Conservation (phyloP, 805 yeast genomes). For the Cephaloascus albidus region DNA sequence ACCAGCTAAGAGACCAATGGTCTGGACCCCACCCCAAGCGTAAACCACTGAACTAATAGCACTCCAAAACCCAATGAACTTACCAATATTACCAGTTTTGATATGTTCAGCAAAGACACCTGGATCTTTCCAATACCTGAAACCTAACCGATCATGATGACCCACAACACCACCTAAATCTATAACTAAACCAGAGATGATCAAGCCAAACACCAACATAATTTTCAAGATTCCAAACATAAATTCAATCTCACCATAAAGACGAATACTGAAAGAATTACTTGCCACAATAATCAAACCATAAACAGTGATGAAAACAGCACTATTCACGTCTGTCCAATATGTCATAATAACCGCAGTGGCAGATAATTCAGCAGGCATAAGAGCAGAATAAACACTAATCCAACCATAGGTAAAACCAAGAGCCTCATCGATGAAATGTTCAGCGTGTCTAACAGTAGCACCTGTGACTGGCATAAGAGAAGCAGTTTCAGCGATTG, state of each 20-base stretch:
- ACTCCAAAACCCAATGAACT: constrained; percentile 18
- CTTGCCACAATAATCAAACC: constrained; percentile 21
- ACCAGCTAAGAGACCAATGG: constrained; percentile 15
- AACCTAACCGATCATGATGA: constrained; percentile 13
- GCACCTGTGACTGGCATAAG: constrained; percentile 28
- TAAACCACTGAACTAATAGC: constrained; percentile 28
- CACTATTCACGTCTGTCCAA: constrained; percentile 35
- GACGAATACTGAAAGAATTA: constrained; percentile 23
- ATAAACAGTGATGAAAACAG: constrained; percentile 35
- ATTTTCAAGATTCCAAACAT: constrained; percentile 15
- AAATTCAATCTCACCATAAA: constrained; percentile 20
- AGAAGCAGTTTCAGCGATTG: constrained; percentile 26
- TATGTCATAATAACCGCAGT: constrained; percentile 36
- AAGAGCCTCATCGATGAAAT: constrained; percentile 31
- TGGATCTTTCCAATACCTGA: constrained; percentile 16
- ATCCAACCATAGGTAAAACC: constrained; percentile 40
- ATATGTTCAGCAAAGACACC: constrained; percentile 10
- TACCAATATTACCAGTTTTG: constrained; percentile 10
- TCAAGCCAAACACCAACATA: constrained; percentile 12
- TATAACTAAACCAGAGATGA: constrained; percentile 11
- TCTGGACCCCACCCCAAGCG: constrained; percentile 22
- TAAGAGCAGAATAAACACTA: constrained; percentile 18
- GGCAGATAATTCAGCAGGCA: constrained; percentile 36
- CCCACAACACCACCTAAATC: constrained; percentile 16
- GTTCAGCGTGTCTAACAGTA: constrained; percentile 23